Conservation (phyloP, 371 early-diverging fungal genomes). For the Mucor irregularis region DNA sequence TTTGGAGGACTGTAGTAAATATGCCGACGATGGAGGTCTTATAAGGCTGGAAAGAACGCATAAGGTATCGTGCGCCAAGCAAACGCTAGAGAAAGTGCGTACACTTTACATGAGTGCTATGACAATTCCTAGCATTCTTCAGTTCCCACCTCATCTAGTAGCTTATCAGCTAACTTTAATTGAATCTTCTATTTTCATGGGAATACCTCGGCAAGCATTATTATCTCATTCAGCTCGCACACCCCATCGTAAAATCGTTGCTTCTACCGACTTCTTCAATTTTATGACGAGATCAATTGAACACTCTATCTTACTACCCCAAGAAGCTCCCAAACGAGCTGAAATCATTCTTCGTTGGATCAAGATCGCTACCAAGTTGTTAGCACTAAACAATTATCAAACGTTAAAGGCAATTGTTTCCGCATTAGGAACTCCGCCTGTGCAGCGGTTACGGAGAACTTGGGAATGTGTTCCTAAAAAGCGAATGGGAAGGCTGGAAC, state of each 20-base stretch:
- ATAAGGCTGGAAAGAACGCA: slow-evolving; percentile 4
- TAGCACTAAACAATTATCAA: slow-evolving; percentile 66
- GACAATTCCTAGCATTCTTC: slow-evolving; percentile 52
- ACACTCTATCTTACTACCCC: slow-evolving; percentile 61
- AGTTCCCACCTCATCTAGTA: slow-evolving; percentile 63
- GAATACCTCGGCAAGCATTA: slow-evolving; percentile 59
- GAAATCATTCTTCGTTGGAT: slow-evolving; percentile 66
- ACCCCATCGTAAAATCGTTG: slow-evolving; percentile 63
- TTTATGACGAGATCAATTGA: slow-evolving; percentile 73
- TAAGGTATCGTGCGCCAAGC: not conserved
- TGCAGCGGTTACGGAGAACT: slow-evolving; percentile 66
- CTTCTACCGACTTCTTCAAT: slow-evolving; percentile 78
- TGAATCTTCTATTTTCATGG: slow-evolving; percentile 64
- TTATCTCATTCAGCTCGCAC: slow-evolving; percentile 61
- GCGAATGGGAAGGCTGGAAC: slow-evolving; percentile 50
- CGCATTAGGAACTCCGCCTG: slow-evolving; percentile 70
- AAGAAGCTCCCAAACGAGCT: slow-evolving; percentile 56
- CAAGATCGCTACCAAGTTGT: slow-evolving; percentile 60
- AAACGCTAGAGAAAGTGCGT: slow-evolving; percentile 44
- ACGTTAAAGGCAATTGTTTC: slow-evolving; percentile 68
- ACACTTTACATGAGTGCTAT: slow-evolving; percentile 51
- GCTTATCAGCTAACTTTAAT: slow-evolving; percentile 72
- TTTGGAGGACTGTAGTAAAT: not conserved
- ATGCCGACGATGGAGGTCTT: not conserved
- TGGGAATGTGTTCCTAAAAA: slow-evolving; percentile 76